Evolutionary conservation across 2,329 filamentous ascomycete genomes (phyloP).

Genomic region (Neocucurbitaria cava): DNA sequence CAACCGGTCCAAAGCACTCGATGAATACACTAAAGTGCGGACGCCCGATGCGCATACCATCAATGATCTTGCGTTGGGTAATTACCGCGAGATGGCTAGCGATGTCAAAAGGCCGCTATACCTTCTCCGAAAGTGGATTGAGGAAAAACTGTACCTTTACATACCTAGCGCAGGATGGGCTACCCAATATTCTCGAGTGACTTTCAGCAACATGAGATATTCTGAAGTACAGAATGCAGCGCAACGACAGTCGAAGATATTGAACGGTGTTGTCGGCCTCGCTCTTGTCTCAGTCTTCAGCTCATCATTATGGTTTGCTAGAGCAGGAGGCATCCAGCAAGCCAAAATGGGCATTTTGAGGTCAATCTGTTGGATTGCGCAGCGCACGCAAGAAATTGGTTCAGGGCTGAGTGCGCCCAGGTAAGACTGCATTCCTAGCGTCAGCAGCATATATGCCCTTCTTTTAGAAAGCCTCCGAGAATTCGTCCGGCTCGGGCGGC

Average conservation of each 20-base stretch:
- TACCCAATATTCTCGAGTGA: slow-evolving; percentile 91
- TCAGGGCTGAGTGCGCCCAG: slow-evolving; percentile 11
- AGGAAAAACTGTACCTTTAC: slow-evolving; percentile 81
- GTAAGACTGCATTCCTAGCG: background rate
- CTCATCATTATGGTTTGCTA: slow-evolving; percentile 29
- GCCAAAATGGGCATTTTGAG: slow-evolving; percentile 37
- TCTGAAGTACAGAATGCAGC: slow-evolving; percentile 78
- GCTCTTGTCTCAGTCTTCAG: slow-evolving; percentile 22
- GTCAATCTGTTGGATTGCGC: slow-evolving; percentile 34
- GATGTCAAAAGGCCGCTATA: slow-evolving; percentile 82
- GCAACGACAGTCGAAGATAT: slow-evolving; percentile 51
- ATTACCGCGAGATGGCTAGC: slow-evolving; percentile 92
- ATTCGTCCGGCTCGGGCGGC: background rate
- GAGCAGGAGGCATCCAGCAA: slow-evolving; percentile 26
- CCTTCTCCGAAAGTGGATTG: slow-evolving; percentile 80
- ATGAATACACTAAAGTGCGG: slow-evolving; percentile 76
- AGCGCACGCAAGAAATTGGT: slow-evolving; percentile 26
- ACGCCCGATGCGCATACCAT: slow-evolving; percentile 84
- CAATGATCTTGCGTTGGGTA: slow-evolving; percentile 87
- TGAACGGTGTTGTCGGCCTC: slow-evolving; percentile 39
- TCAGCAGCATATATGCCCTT: background rate
- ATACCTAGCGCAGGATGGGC: slow-evolving; percentile 82
- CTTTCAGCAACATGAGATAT: slow-evolving; percentile 92
- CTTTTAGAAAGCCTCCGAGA: background rate
- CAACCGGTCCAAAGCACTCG: slow-evolving; percentile 60